These are phyloP conservation scores for Amniculicola lignicola DNA, from an alignment of 495 filamentous ascomycete genomes.

Conservation along the genomic window DNA sequence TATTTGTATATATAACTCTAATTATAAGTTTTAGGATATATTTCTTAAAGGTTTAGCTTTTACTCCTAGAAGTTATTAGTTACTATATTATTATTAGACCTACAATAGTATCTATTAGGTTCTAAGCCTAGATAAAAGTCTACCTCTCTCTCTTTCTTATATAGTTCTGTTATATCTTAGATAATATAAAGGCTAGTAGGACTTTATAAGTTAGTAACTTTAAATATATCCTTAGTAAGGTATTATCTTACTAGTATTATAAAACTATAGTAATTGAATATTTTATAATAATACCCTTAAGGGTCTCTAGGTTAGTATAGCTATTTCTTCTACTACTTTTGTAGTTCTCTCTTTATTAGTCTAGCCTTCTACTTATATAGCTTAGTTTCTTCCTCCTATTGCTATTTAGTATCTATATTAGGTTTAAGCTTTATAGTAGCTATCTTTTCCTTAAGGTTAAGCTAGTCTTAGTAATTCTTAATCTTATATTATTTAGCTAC, in stretches of 20 bases:
- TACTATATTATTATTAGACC: background rate
- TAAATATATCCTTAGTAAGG: background rate
- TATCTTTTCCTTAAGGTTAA: background rate
- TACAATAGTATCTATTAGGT: background rate
- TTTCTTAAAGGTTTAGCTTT: no score
- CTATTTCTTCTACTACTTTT: background rate
- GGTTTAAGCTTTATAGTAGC: background rate
- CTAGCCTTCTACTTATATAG: background rate
- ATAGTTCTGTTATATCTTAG: background rate
- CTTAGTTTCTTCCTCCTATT: conserved; percentile 1
- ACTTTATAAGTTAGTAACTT: background rate
- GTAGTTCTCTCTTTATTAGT: background rate
- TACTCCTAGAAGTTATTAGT: background rate
- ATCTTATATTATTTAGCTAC: background rate
- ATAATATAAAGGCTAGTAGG: background rate
- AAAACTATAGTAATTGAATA: background rate
- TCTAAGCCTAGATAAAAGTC: background rate
- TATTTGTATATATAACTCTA: no score
- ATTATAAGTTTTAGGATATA: no score
- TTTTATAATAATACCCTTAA: background rate
- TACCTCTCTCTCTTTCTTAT: background rate
- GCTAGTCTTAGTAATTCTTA: background rate
- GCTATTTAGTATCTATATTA: background rate
- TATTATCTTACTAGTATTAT: background rate
- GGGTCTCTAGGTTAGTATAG: background rate